Conservation (phyloP, 225 moss, liverwort and hornwort species). For the Anthoceros angustus region DNA sequence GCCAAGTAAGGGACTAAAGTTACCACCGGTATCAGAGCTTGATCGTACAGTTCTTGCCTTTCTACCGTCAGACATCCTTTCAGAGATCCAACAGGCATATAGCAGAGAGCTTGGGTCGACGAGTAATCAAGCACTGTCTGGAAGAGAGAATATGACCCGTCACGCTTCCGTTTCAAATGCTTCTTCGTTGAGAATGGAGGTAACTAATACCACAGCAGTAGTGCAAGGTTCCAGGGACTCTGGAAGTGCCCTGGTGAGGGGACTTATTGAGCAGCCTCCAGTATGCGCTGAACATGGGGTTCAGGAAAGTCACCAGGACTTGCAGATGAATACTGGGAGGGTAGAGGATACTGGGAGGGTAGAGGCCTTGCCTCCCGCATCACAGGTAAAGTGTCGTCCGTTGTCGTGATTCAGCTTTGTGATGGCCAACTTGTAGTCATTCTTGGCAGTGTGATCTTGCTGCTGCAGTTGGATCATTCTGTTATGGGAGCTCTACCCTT, state of each 20-base stretch:
- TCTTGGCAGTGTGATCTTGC: constrained; percentile 1
- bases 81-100: constrained; percentile 57
- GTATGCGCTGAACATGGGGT: too few relatives aligned
- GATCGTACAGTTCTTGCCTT: constrained; percentile 64
- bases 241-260: too few relatives aligned
- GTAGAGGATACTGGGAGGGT: constrained; percentile 12
- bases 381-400: constrained; percentile 27
- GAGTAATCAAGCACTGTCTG: constrained; percentile 13
- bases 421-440: neutral
- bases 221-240: too few relatives aligned
- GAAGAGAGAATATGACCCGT: neutral
- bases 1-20: constrained; percentile 8
- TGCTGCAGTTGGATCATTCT: constrained; percentile 38
- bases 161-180: neutral
- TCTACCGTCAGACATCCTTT: constrained; percentile 69
- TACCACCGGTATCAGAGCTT: constrained; percentile 52
- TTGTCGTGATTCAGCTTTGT: neutral
- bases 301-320: constrained; percentile 27
- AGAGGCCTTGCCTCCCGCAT: constrained; percentile 45
- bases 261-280: too few relatives aligned
- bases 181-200: too few relatives aligned
- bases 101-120: constrained; percentile 24
- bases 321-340: constrained; percentile 9
- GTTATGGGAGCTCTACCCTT: constrained; percentile 44
- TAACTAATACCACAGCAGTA: too few relatives aligned